A percentile compares a stretch with the other conserved stretches of the same genome.
Conservation (phyloP, 2,329 filamentous ascomycete genomes). For the Alternaria infectoria region DNA sequence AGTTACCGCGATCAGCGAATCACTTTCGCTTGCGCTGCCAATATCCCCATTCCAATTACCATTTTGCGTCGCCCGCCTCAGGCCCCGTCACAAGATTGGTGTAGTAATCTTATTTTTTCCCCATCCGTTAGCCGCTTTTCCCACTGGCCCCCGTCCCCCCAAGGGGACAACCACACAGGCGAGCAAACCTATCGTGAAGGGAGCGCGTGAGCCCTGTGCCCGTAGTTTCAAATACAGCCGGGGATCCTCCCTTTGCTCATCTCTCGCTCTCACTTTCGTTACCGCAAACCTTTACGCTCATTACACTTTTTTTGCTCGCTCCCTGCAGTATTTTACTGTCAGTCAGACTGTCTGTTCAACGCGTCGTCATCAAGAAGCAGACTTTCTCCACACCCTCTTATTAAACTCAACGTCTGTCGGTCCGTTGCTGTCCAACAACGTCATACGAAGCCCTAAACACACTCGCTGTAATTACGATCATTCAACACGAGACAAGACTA, state of each 20-base stretch:
- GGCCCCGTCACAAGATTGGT: conserved; percentile 13
- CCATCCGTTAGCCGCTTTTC: conserved; percentile 24
- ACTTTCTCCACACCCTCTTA: conserved; percentile 33
- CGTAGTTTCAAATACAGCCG: conserved; percentile 35
- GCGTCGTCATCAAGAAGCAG: neutral
- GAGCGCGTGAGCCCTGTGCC: neutral
- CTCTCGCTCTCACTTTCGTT: conserved; percentile 21
- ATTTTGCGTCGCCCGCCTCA: neutral
- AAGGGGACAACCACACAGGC: conserved; percentile 5
- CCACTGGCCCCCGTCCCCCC: conserved; percentile 1
- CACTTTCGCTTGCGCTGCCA: conserved; percentile 11
- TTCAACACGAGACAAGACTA: conserved; percentile 3
- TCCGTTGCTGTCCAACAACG: conserved; percentile 2
- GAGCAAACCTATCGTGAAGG: conserved; percentile 19
- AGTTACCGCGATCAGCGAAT: conserved; percentile 9
- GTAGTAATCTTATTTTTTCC: conserved; percentile 19
- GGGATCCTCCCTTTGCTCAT: conserved; percentile 19
- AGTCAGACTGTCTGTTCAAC: neutral
- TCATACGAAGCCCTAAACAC: neutral
- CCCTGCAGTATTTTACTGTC: conserved; percentile 11
- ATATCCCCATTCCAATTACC: conserved; percentile 24
- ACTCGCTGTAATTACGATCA: conserved; percentile 2
- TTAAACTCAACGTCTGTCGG: conserved; percentile 5
- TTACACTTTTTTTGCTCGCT: conserved; percentile 17
- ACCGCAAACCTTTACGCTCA: conserved; percentile 27